Evolutionary conservation across 768 basidiomycete genomes (phyloP).

Genomic region (Clitopilus passeckerianus): DNA sequence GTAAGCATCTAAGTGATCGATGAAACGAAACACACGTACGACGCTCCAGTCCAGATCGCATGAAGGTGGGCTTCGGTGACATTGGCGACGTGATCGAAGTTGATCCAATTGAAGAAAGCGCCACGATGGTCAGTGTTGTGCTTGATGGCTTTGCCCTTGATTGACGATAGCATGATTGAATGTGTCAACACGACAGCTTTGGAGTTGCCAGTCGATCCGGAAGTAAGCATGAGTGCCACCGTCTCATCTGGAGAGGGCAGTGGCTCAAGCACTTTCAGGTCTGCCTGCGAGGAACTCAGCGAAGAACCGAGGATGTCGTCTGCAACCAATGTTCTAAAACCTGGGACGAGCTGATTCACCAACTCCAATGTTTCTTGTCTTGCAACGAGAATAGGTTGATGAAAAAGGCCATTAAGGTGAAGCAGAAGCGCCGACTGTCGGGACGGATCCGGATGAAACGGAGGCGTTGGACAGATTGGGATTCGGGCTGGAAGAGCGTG

Average conservation of each 20-base stretch:
- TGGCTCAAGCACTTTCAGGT: slow-evolving; percentile 6
- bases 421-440: slow-evolving; percentile 17
- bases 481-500: slow-evolving; percentile 15
- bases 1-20: slow-evolving; percentile 7
- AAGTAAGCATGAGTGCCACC: slow-evolving; percentile 1
- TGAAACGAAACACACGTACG: slow-evolving; percentile 17
- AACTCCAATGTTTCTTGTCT: slow-evolving; percentile 7
- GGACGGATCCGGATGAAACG: slow-evolving; percentile 23
- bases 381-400: slow-evolving; percentile 15
- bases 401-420: slow-evolving; percentile 21
- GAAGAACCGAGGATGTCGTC: slow-evolving; percentile 1
- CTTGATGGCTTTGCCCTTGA: slow-evolving; percentile 20
- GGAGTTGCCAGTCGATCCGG: slow-evolving; percentile 34
- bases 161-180: slow-evolving; percentile 24
- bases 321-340: slow-evolving; percentile 6
- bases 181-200: slow-evolving; percentile 34
- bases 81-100: slow-evolving; percentile 37
- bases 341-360: slow-evolving; percentile 8
- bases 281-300: not conserved
- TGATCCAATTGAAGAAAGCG: slow-evolving; percentile 36
- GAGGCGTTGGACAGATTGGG: slow-evolving; percentile 22
- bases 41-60: slow-evolving; percentile 23
- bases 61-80: slow-evolving; percentile 32
- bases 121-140: slow-evolving; percentile 24
- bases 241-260: not conserved